Base-by-base conservation (phyloP, 768 basidiomycete genomes). In the Auricularia auricula-judae region DNA sequence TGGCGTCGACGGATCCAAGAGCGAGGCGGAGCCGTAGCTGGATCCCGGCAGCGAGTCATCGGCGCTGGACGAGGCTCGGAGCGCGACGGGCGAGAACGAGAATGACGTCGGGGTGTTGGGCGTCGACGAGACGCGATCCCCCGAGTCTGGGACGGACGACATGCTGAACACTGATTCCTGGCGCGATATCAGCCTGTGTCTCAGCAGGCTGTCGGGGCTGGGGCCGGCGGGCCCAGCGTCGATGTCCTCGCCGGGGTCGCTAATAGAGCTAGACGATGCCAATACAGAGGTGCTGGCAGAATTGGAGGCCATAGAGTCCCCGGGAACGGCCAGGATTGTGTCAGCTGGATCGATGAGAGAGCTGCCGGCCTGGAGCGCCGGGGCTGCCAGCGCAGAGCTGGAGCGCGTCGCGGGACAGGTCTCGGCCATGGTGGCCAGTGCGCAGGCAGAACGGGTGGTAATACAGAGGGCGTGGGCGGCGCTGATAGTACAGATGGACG, bases 51-150 rank as follows among this genome's bases (percentile, higher is more conserved):
- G 36, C 12, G 47, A 21, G 21, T 21, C 62, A 42, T 42, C 44
- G 64, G 56, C 44, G 64, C 62, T 43, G 59, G 60, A 64, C 18
- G n/a, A 44, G 23, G 34, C 18, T 18, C 47, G 47, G 14, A 51
- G 47, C 47, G 47, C 47, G 14, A 59, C 56, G 14, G 62, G 62
- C 11, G 61, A 67, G 23, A 65, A 67, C 14, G 62, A 11, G 21
- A 65, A 71, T 60, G 68, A 71, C 62, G 69, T 70, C 53, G 70
- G 68, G 54, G 68, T 63, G 66, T 72, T 67, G 67, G 70, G 70
- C 68, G 71, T 65, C 68, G 73, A 72, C 43, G 73, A 72, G 73
- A 72, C 44, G 70, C 67, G 66, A 68, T 51, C 14, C 10, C 0
- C 14, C 47, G 47, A 21, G 5, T 4, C 18, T 18, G 11, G 47